phyloP scores from a whole-genome alignment of 2,329 filamentous ascomycete species.

The Periconia sp. region DNA sequence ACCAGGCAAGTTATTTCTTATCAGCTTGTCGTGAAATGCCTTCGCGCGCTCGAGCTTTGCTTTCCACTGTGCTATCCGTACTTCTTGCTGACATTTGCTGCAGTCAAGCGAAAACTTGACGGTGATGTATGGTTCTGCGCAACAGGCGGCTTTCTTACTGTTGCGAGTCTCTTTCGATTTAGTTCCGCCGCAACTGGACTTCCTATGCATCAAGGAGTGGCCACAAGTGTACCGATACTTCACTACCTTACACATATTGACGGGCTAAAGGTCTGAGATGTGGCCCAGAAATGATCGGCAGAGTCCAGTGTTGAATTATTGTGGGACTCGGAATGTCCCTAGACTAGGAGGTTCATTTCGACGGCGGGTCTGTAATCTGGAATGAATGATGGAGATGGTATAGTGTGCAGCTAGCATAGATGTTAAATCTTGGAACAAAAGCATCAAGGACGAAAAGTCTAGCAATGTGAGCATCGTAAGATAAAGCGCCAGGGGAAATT shows the following conservation, averaged over 20 bases:
- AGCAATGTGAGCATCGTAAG: too few relatives aligned
- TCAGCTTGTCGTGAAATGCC: constrained; percentile 11
- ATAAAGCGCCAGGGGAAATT: too few relatives aligned
- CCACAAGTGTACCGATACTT: constrained; percentile 39
- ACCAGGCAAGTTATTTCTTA: constrained; percentile 7
- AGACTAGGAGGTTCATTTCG: too few relatives aligned
- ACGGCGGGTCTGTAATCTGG: too few relatives aligned
- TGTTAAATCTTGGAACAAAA: too few relatives aligned
- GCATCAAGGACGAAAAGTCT: too few relatives aligned
- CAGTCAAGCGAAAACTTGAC: constrained; percentile 23
- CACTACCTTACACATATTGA: constrained; percentile 49
- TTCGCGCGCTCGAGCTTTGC: constrained; percentile 21
- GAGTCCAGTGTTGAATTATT: too few relatives aligned
- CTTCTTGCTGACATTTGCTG: constrained; percentile 26
- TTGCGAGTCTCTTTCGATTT: constrained; percentile 26
- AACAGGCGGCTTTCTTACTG: constrained; percentile 29
- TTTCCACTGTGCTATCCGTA: constrained; percentile 23
- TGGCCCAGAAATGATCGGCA: too few relatives aligned
- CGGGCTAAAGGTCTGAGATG: too few relatives aligned
- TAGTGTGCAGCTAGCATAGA: too few relatives aligned
- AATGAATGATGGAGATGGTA: too few relatives aligned
- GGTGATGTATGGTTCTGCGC: constrained; percentile 27
- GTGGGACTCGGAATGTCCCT: too few relatives aligned
- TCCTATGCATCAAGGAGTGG: constrained; percentile 32
- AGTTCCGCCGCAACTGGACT: constrained; percentile 43